Evolutionary conservation across 495 filamentous ascomycete genomes (phyloP), one percentile per base, ranked within the genome.

Genomic region (Tuber borchii): DNA sequence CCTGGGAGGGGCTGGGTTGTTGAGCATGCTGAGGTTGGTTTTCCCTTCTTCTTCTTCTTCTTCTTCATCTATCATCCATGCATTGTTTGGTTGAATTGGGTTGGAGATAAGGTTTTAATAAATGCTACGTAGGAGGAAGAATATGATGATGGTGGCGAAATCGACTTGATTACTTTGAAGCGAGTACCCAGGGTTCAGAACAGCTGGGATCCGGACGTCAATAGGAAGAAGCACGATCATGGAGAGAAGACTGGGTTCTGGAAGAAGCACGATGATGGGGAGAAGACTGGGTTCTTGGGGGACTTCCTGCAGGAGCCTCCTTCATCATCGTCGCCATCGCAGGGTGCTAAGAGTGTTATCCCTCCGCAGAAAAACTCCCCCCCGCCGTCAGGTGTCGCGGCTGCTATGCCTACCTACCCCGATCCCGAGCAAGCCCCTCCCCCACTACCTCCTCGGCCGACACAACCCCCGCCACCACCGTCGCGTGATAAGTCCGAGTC

Each of bases 161-260:
- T 79, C 17, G 78, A 79, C 46, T 22, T 79, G 2, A 79, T 79
- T 1, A 79, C 78, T 2, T 48, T 79, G 20, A 70, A 45, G 2
- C 45, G 71, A 39, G 56, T 79, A 1, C 78, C 73, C n/a, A 79
- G 39, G 26, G n/a, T 1, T 0, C 56, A 34, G 26, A 34, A 17
- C 31, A 34, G 56, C 14, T 34, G 56, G 56, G 56, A 65, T 65
- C 56, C 56, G 14, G 56, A 65, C 56, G 14, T 6, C 12, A 26
- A 65, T 34, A 31, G 56, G 56, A 34, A 65, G 56, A 65, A 34
- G 10, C 2, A 9, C 4, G 3, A 37, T 37, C 34, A 65, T 17
- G 26, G 3, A 3, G 14, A 26, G 56, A 34, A 65, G 10, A 65
- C 56, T 2, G 56, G 14, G 26, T 65, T 65, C 26, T 65, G 56